Evolutionary conservation across 306 rosid species (phyloP), one percentile per base, ranked within the genome.

Genomic region (Benincasa hispida): DNA sequence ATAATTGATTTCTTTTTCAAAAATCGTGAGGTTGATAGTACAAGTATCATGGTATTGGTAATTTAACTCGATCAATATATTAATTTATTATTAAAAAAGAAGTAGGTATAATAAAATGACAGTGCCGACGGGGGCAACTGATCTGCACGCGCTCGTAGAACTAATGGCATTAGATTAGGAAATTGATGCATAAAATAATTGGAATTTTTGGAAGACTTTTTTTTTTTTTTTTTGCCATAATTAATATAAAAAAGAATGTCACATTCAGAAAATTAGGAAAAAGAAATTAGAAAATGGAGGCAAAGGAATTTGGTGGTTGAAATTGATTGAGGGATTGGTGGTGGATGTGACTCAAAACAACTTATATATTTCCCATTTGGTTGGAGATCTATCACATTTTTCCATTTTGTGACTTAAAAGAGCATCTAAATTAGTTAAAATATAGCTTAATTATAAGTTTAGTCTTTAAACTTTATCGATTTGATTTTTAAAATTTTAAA

Each of bases 281-380:
- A 1, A 12, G 2, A 69, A 42, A 14, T 4, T n/a, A 19, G 21
- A 22, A 42, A 68, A 68, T 6, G 21, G 11, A 37, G n/a, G 56
- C 56, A 15, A 24, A 69, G 13, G 56, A 13, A 25, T 69, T 69
- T 69, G 75, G 75, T 69, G 37, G 75, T 45, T 69, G 75, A 69
- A 22, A 42, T 69, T 45, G 75, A 69, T 42, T 13, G 21, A 37
- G 75, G 35, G 55, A 22, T 69, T 42, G 75, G 75, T 69, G 75
- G 75, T 2, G 21, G 55, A 68, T 68, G 74, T 68, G 54, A 68
- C 55, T 7, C 74, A 22, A 42, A 41, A 24, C 22, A 9, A 11
- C 53, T n/a, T 10, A 22, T 6, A 15, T 13, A 66, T 42, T 3
- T 45, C 22, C 75, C 10, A 68, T 13, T 42, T 21, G 55, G 54